Evolutionary conservation across 768 basidiomycete species (phyloP), one percentile per base, ranked within the genome.

Genomic region (Asterophora parasitica): DNA sequence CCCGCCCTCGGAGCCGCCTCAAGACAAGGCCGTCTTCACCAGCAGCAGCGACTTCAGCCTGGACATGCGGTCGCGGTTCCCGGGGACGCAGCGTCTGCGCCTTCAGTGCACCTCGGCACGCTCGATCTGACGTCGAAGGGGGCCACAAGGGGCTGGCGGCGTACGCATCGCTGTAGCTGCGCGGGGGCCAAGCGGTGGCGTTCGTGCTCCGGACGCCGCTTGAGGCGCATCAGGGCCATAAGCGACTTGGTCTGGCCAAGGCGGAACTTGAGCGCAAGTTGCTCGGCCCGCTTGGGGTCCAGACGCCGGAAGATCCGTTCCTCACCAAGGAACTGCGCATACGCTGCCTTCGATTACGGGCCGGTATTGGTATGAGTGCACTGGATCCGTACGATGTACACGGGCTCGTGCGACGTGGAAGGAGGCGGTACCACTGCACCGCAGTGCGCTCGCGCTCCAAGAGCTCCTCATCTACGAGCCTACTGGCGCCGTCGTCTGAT

Each of bases 391-490:
- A 99, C 65, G 77, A 76, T 11, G 96, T 96, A 0, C 80, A 23
- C 23, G 23, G 23, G 23, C 23, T 6, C 23, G 23, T 23, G 23
- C 23, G 23, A 23, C 91, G 12, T 99, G 96, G 96, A 87, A 94
- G 57, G 96, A 99, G 64, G 84, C 88, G 2, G 93, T 98, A 4
- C 23, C 23, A 23, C 23, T 23, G 23, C 82, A 92, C 59, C 81
- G 94, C 17, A 92, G 90, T 48, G 95, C 92, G 1, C 74, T 97
- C 15, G 90, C 92, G 0, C 72, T 97, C 53, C 23, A 23, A 23
- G 97, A 98, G 67, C 76, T 96, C 48, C 73, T 97, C 51, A 92
- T 93, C 38, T 97, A 79, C 58, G 93, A 95, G 61, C 93, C 92
- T 1, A 96, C 90, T 1, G 88, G 86, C 17, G 93, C 94, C 1